Evolutionary conservation across 2,329 filamentous ascomycete genomes (phyloP).

Genomic region (Colletotrichum cordylinicola): DNA sequence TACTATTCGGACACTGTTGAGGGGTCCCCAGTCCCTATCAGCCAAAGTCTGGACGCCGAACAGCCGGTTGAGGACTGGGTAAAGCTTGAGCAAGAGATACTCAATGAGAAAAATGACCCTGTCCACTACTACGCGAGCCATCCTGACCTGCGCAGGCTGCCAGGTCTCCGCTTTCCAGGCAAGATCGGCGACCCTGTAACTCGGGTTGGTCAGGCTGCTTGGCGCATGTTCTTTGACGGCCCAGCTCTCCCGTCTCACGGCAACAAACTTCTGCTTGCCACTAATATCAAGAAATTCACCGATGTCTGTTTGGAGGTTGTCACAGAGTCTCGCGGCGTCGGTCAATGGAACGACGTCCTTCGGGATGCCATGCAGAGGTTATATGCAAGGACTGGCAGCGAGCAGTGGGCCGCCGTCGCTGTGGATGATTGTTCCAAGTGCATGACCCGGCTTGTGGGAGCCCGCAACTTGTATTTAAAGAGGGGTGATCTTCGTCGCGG

Average conservation of each 20-base stretch:
- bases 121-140: background rate
- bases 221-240: background rate
- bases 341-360: background rate
- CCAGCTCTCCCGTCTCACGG: background rate
- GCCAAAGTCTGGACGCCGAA: background rate
- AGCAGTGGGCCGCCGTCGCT: fast-evolving
- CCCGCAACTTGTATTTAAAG: background rate
- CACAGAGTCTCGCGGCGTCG: background rate
- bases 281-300: background rate
- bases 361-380: background rate
- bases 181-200: background rate
- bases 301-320: background rate
- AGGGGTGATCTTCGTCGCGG: background rate
- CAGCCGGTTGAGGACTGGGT: background rate
- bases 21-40: background rate
- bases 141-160: background rate
- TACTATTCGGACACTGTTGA: background rate
- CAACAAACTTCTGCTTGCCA: background rate
- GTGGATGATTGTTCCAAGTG: background rate
- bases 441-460: background rate
- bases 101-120: background rate
- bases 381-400: fast-evolving
- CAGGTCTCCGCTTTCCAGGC: background rate
- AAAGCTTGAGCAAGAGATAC: background rate
- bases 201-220: background rate